Conservation (phyloP, 352 stramenopile species). For the Globisporangium emineosum region DNA sequence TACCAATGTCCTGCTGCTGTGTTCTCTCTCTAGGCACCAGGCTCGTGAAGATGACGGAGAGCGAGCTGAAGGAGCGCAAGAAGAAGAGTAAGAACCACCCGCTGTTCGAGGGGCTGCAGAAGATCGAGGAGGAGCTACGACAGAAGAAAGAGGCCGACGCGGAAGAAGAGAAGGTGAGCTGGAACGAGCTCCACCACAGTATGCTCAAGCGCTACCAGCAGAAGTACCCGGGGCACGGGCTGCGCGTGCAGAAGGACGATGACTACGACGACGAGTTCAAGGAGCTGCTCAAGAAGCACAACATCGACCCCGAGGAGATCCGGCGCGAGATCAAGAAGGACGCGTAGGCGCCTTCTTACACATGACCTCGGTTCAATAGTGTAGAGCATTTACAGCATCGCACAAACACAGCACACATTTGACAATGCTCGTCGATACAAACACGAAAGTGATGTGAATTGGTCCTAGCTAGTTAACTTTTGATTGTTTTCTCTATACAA, state of each 20-base stretch:
- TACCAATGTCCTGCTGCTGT: neutral
- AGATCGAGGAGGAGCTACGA: constrained; percentile 69
- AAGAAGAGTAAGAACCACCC: constrained; percentile 47
- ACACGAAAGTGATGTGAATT: neutral
- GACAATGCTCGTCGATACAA: neutral
- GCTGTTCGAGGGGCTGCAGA: constrained; percentile 72
- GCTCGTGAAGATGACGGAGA: constrained; percentile 32
- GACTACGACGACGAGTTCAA: constrained; percentile 86
- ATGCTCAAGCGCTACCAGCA: constrained; percentile 80
- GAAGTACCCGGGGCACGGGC: constrained; percentile 69
- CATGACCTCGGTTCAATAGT: neutral
- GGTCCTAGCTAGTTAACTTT: neutral
- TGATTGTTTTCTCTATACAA: neutral
- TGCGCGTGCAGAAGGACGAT: constrained; percentile 50
- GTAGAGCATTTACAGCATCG: neutral
- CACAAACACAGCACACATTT: no score
- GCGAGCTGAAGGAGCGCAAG: constrained; percentile 18
- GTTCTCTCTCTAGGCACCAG: constrained; percentile 25
- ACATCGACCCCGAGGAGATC: constrained; percentile 61
- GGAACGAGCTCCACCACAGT: constrained; percentile 69
- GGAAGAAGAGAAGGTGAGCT: constrained; percentile 56
- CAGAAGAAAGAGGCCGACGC: constrained; percentile 47
- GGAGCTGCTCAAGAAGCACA: constrained; percentile 73
- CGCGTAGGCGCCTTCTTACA: neutral
- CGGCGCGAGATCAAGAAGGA: constrained; percentile 37